Evolutionary conservation across 129 eudicot genomes (phyloP).

Genomic region (Silybum marianum): DNA sequence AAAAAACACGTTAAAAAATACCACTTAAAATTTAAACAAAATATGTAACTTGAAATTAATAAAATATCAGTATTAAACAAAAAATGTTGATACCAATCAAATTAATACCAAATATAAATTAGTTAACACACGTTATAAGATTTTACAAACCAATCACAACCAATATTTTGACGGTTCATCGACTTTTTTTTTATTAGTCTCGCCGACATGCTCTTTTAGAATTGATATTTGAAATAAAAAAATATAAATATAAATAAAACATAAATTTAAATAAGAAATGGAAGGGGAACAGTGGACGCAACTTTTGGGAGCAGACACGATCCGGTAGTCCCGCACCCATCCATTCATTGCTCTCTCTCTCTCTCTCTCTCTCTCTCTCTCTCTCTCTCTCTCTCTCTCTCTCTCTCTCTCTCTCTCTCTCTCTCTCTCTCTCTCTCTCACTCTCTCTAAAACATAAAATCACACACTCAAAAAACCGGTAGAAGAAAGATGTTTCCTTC

Average conservation of each 20-base stretch:
- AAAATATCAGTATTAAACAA: no score
- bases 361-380: neutral
- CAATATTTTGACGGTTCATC: no score
- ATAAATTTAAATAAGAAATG: neutral
- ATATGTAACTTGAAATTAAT: no score
- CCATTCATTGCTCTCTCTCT: constrained; percentile 29
- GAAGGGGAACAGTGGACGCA: constrained; percentile 14
- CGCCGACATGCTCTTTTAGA: constrained; percentile 14
- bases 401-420: neutral
- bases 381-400: constrained; percentile 10
- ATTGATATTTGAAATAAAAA: constrained; percentile 4
- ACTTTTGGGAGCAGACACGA: constrained; percentile 41
- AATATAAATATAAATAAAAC: neutral
- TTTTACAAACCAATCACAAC: no score
- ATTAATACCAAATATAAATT: no score
- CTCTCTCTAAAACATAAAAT: constrained; percentile 20
- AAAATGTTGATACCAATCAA: no score
- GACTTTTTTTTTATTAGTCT: neutral
- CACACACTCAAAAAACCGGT: constrained; percentile 18
- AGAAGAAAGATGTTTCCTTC: neutral
- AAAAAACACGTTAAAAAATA: no score
- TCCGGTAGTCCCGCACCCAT: constrained; percentile 44
- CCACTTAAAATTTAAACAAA: no score
- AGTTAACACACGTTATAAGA: no score
- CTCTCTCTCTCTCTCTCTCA: neutral